Percentiles rank a stretch among this genome's conserved stretches.
phyloP scores from a whole-genome alignment of 2,329 filamentous ascomycete species.

The Fusarium sp. region DNA sequence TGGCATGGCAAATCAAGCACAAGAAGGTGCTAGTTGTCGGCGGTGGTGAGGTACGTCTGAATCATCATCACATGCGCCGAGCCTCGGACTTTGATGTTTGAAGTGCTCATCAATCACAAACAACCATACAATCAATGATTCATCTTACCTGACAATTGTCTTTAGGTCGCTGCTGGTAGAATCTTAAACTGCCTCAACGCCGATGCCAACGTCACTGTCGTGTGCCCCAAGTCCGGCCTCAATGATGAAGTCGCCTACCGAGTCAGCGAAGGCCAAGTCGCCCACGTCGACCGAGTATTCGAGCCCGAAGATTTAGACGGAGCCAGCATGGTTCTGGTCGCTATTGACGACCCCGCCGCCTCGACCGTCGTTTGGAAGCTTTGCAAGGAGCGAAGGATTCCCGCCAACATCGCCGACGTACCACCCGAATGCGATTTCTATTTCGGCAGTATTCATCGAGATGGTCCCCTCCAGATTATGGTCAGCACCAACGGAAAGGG shows the following conservation, averaged over 20 bases:
- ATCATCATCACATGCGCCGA: constrained; percentile 25
- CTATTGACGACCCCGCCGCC: constrained; percentile 92
- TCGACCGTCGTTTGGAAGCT: constrained; percentile 92
- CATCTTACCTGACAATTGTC: neutral
- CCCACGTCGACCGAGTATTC: constrained; percentile 85
- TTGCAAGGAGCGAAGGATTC: constrained; percentile 84
- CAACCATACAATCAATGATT: neutral
- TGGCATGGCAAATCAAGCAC: constrained; percentile 93
- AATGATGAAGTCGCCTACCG: constrained; percentile 90
- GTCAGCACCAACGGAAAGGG: constrained; percentile 98
- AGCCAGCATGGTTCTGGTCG: constrained; percentile 88
- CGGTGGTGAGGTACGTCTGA: constrained; percentile 81
- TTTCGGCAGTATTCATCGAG: constrained; percentile 94
- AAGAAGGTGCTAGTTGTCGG: constrained; percentile 93
- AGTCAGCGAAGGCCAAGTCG: constrained; percentile 77
- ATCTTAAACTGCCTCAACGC: constrained; percentile 95
- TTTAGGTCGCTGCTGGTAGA: constrained; percentile 90
- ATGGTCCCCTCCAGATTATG: constrained; percentile 97
- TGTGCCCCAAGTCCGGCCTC: constrained; percentile 81
- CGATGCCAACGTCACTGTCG: constrained; percentile 87
- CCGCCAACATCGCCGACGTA: constrained; percentile 96
- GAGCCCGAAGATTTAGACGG: constrained; percentile 85
- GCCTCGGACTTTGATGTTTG: neutral
- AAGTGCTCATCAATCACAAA: constrained; percentile 4
- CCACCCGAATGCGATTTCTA: constrained; percentile 98